Evolutionary conservation across 257 asterid genomes (phyloP).

Genomic region (Handroanthus guayacan): DNA sequence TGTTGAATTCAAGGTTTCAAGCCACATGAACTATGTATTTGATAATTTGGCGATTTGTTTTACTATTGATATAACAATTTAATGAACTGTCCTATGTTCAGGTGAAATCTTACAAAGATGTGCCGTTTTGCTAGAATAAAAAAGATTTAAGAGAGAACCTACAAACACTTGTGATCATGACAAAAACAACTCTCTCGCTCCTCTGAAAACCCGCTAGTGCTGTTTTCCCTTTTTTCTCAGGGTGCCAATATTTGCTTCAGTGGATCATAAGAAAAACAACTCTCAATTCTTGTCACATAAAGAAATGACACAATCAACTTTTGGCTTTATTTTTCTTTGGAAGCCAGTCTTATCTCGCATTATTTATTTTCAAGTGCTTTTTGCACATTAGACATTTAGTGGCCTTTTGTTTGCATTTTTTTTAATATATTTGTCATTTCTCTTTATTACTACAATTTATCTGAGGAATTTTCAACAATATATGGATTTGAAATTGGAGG

Average conservation of each 20-base stretch:
- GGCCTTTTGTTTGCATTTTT: not conserved
- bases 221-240: too few species aligned
- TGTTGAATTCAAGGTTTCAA: too few species aligned
- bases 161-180: too few species aligned
- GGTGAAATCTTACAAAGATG: not conserved
- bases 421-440: not conserved
- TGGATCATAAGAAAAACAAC: not conserved
- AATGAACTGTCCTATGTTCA: not conserved
- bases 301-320: too few species aligned
- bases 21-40: not conserved
- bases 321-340: too few species aligned
- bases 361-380: not conserved
- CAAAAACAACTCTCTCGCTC: too few species aligned
- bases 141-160: too few species aligned
- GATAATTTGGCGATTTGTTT: not conserved
- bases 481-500: not conserved
- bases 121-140: not conserved
- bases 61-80: not conserved
- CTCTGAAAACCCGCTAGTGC: too few species aligned
- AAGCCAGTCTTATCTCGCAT: too few species aligned
- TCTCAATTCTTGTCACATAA: not conserved
- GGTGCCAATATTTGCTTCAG: not conserved
- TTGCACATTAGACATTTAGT: not conserved
- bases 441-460: not conserved
- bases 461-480: not conserved